Percentiles rank a stretch among this genome's conserved stretches.
Conservation (phyloP, 805 yeast genomes). For the Ogataea degrootiae region DNA sequence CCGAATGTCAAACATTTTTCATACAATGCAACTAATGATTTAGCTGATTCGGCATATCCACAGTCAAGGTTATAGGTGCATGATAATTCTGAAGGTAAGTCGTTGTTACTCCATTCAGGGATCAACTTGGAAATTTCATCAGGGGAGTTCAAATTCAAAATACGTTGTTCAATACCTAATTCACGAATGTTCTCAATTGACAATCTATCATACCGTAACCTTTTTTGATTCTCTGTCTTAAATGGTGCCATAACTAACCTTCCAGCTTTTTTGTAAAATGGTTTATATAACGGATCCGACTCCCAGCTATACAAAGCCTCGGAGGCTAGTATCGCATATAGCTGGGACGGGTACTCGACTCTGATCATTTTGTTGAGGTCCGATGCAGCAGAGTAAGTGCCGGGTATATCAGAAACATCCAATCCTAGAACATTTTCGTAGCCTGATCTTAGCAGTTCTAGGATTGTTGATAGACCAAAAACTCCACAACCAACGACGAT, state of each 20-base stretch:
- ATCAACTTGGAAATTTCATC: constrained; percentile 16
- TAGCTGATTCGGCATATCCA: constrained; percentile 27
- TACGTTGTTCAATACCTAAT: constrained; percentile 23
- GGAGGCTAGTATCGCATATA: constrained; percentile 25
- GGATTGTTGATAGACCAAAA: constrained; percentile 31
- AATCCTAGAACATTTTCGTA: constrained; percentile 18
- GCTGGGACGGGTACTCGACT: constrained; percentile 26
- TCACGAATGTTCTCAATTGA: constrained; percentile 20
- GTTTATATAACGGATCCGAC: constrained; percentile 19
- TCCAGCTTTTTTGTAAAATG: constrained; percentile 22
- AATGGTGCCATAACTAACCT: constrained; percentile 29
- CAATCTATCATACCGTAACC: constrained; percentile 24
- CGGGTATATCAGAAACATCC: constrained; percentile 29
- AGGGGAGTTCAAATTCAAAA: constrained; percentile 13
- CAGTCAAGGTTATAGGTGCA: constrained; percentile 23
- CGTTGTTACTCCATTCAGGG: constrained; percentile 15
- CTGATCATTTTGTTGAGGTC: constrained; percentile 32
- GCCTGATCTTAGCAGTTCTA: constrained; percentile 19
- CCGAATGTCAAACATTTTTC: constrained; percentile 14
- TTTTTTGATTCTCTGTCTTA: constrained; percentile 10
- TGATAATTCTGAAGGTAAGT: constrained; percentile 12
- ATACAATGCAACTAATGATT: constrained; percentile 21
- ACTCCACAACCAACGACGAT: constrained; percentile 32
- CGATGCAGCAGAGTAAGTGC: constrained; percentile 29
- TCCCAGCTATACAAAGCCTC: constrained; percentile 30